These are phyloP conservation scores for Eucalyptus pauciflora DNA, from an alignment of 345 rosid species.

Conservation along the genomic window DNA sequence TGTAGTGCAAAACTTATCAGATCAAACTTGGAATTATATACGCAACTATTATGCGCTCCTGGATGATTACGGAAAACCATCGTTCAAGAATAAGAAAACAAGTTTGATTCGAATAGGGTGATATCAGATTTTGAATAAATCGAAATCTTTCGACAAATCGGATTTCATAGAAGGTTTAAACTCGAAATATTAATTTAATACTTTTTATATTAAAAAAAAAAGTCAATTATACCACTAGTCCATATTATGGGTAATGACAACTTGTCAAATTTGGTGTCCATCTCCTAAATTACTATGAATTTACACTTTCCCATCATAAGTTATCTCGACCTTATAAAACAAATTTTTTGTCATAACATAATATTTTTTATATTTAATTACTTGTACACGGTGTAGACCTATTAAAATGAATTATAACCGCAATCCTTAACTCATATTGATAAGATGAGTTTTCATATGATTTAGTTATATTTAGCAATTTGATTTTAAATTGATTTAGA, in stretches of 20 bases:
- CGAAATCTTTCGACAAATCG: no score
- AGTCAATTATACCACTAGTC: no score
- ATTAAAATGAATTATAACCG: no score
- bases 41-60: no score
- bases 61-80: no score
- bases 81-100: no score
- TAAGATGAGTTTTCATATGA: neutral
- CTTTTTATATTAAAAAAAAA: accelerated
- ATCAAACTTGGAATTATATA: no score
- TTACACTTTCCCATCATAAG: neutral
- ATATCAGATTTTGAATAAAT: no score
- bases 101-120: no score
- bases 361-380: neutral
- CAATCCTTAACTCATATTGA: neutral
- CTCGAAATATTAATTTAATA: no score
- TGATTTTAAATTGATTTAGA: accelerated
- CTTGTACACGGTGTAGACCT: neutral
- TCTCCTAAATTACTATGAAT: neutral
- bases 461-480: neutral
- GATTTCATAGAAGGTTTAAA: accelerated
- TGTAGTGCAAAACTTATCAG: no score
- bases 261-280: neutral
- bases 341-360: neutral
- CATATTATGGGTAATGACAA: neutral
- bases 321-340: neutral